A percentile compares a stretch with the other conserved stretches of the same genome.
These are phyloP conservation scores for Epichloe baconii DNA, from an alignment of 2,329 filamentous ascomycete genomes.

Conservation along the genomic window DNA sequence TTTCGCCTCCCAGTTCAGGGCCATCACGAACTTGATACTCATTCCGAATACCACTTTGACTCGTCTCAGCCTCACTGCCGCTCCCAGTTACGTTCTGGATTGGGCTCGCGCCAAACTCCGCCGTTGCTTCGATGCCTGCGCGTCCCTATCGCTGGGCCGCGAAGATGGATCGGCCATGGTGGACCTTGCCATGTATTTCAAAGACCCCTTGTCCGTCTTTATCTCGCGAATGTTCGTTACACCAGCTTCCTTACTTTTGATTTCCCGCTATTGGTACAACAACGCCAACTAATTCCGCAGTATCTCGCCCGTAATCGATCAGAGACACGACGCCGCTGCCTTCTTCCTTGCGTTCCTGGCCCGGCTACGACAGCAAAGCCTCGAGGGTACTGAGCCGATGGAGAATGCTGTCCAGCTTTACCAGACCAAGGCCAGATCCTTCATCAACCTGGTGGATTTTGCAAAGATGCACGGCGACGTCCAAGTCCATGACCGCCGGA, in stretches of 20 bases:
- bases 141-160: not conserved
- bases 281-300: conserved; percentile 5
- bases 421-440: not conserved
- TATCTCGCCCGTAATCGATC: conserved; percentile 1
- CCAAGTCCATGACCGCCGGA: not conserved
- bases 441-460: conserved; percentile 6
- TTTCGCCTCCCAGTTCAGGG: conserved; percentile 2
- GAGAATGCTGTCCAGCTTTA: conserved; percentile 2
- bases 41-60: not conserved
- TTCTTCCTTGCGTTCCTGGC: conserved; percentile 7
- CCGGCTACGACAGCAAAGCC: not conserved
- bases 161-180: conserved; percentile 8
- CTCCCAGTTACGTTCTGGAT: conserved; percentile 2
- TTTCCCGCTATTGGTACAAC: not conserved
- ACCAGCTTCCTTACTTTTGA: too few relatives aligned
- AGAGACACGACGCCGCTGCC: not conserved
- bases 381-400: not conserved
- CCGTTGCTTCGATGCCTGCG: not conserved
- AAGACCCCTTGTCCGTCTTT: conserved; percentile 2
- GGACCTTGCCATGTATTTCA: conserved; percentile 9
- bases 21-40: conserved; percentile 5
- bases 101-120: conserved; percentile 7
- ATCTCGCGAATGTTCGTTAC: conserved; percentile 6
- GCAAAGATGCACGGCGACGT: not conserved
- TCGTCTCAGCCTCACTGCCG: not conserved